These are phyloP conservation scores for Neurospora sp. DNA, from an alignment of 495 filamentous ascomycete genomes.

Conservation along the genomic window DNA sequence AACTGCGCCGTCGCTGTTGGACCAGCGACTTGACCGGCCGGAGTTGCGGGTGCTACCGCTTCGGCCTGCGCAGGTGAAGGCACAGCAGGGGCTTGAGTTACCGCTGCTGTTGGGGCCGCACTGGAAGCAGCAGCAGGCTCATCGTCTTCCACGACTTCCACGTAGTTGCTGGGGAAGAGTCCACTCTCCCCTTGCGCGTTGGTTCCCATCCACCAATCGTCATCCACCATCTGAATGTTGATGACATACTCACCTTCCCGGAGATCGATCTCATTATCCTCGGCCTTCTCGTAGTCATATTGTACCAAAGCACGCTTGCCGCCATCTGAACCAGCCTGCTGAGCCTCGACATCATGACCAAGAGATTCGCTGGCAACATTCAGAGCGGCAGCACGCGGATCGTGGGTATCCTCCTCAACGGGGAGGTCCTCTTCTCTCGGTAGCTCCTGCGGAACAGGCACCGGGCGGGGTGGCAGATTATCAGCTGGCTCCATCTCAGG, in stretches of 20 bases:
- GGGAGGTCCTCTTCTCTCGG: constrained; percentile 54
- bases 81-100: constrained; percentile 17
- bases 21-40: constrained; percentile 29
- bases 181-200: constrained; percentile 73
- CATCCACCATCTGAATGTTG: constrained; percentile 96
- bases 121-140: constrained; percentile 21
- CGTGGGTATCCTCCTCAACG: constrained; percentile 50
- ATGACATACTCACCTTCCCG: constrained; percentile 83
- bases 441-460: constrained; percentile 46
- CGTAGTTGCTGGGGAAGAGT: constrained; percentile 94
- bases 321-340: constrained; percentile 18
- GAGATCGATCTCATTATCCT: constrained; percentile 91
- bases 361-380: constrained; percentile 36
- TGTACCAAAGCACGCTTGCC: constrained; percentile 69
- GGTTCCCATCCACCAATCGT: constrained; percentile 94
- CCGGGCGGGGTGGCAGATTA: constrained; percentile 33
- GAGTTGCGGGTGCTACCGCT: constrained; percentile 13
- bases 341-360: constrained; percentile 19
- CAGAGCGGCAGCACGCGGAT: constrained; percentile 52
- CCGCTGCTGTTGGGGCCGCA: constrained; percentile 18
- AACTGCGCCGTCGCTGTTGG: constrained; percentile 76
- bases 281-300: constrained; percentile 94
- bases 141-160: constrained; percentile 64
- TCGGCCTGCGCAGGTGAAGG: constrained; percentile 17
- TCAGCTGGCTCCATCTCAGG: constrained; percentile 43